These are phyloP conservation scores for Rhizophagus sp. DNA, from an alignment of 192 early-diverging fungal species.

Conservation along the genomic window DNA sequence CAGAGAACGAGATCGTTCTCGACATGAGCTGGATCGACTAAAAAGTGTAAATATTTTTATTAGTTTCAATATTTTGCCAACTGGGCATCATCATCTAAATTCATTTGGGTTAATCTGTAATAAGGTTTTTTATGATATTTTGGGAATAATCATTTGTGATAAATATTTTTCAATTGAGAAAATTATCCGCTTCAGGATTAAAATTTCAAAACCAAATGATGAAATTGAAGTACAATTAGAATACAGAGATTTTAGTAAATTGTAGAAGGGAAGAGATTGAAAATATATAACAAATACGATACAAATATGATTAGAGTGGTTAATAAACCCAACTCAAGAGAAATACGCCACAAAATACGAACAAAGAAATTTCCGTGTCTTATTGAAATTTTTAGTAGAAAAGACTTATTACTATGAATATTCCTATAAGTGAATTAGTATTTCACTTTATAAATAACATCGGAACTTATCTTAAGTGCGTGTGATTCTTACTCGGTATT, in stretches of 20 bases:
- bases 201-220: too few relatives aligned
- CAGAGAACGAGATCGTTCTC: slow-evolving; percentile 84
- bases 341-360: not conserved
- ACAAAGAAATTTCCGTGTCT: not conserved
- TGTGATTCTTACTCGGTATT: not conserved
- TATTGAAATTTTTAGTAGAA: too few relatives aligned
- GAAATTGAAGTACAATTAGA: too few relatives aligned
- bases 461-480: not conserved
- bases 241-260: too few relatives aligned
- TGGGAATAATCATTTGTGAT: too few relatives aligned
- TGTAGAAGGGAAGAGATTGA: too few relatives aligned
- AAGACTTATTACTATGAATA: too few relatives aligned
- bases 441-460: not conserved
- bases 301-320: too few relatives aligned
- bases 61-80: not conserved
- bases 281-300: not conserved
- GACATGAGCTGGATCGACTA: slow-evolving; percentile 62
- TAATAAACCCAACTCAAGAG: not conserved
- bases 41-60: slow-evolving; percentile 17
- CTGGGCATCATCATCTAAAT: not conserved
- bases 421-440: too few relatives aligned
- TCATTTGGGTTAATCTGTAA: not conserved
- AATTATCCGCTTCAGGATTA: too few relatives aligned
- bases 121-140: not conserved
- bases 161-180: too few relatives aligned